Evolutionary conservation across 352 stramenopile genomes (phyloP), one percentile per base, ranked within the genome.

Genomic region (Pythium chondricola): DNA sequence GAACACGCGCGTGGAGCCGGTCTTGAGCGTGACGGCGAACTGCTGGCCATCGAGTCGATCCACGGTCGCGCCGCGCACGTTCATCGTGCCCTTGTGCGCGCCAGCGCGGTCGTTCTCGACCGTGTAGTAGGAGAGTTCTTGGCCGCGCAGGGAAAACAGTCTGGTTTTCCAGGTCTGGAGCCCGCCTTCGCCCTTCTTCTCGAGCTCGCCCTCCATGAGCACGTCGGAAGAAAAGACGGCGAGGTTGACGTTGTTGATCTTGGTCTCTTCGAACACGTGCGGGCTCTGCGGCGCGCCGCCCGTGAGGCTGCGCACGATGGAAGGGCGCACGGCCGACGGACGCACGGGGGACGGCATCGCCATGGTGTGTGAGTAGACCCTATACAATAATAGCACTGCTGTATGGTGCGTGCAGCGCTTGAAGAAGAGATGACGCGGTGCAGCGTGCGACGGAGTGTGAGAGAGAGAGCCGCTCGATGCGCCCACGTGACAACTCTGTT

Each of bases 41-140:
- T 58, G 41, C 20, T 43, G 16, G 50, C 74, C 74, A 22, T 85
- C 73, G 10, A 69, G 59, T 16, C 73, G 76, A 50, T 85, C 71
- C 18, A 85, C 63, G 2, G 35, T 40, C 3, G 76, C 71, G 13
- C 63, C 69, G 6, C 55, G 46, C 7, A 85, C 50, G 44, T 83
- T 55, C 62, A 78, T 72, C n/a, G 67, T 65, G 40, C 76, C 76
- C 42, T 88, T 85, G 25, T 85, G 59, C 24, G 59, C 71, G 10
- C 76, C 76, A 24, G 70, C 66, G 48, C 45, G 66, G 43, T 62
- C 54, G 22, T 45, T 38, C 30, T 81, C 69, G 8, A 83, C 59
- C 2, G 71, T 82, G 55, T 85, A 88, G 65, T 88, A 85, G 48
- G 66, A 73, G 16, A 88, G 56, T 57, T 84, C 70, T 32, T 85